Percentiles rank a stretch among this genome's conserved stretches.
phyloP scores from a whole-genome alignment of 768 basidiomycete genomes.

The Hemileccinum impolitum region DNA sequence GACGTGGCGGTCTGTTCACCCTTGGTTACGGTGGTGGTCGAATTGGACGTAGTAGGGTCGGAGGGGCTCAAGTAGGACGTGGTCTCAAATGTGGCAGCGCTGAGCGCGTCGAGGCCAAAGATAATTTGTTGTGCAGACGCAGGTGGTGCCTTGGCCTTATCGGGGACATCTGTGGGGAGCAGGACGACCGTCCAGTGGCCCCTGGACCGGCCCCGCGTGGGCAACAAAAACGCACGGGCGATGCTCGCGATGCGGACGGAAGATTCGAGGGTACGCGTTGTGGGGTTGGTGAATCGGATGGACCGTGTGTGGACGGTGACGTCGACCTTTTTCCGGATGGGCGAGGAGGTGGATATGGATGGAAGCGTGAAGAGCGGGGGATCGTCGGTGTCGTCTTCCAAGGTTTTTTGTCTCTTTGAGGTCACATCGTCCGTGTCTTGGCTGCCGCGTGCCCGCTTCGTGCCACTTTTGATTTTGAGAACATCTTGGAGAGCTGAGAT shows the following conservation, averaged over 20 bases:
- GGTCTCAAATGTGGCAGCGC: slow-evolving; percentile 43
- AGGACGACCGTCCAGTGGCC: slow-evolving; percentile 72
- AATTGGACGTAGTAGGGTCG: slow-evolving; percentile 15
- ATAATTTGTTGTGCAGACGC: slow-evolving; percentile 53
- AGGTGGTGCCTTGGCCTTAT: slow-evolving; percentile 38
- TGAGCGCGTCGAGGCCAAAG: slow-evolving; percentile 65
- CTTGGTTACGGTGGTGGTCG: slow-evolving; percentile 41
- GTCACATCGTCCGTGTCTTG: slow-evolving; percentile 7
- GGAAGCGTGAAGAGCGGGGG: slow-evolving; percentile 56
- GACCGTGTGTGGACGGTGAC: slow-evolving; percentile 51
- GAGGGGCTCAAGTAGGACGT: slow-evolving; percentile 32
- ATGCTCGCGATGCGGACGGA: slow-evolving; percentile 48
- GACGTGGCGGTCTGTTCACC: slow-evolving; percentile 49
- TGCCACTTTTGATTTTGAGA: slow-evolving; percentile 2
- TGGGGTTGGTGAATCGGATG: slow-evolving; percentile 51
- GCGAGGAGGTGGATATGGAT: slow-evolving; percentile 65
- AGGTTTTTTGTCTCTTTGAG: slow-evolving; percentile 21
- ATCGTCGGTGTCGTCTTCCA: slow-evolving; percentile 30
- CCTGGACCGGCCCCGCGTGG: slow-evolving; percentile 70
- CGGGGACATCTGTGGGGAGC: slow-evolving; percentile 52
- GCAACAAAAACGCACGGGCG: slow-evolving; percentile 64
- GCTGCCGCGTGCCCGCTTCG: slow-evolving; percentile 26
- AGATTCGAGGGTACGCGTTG: slow-evolving; percentile 47
- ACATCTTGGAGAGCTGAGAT: slow-evolving; percentile 20
- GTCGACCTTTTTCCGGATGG: slow-evolving; percentile 73